Percentiles rank a stretch among this genome's conserved stretches.
Conservation (phyloP, 2,329 filamentous ascomycete species). For the Talaromyces funiculosus region DNA sequence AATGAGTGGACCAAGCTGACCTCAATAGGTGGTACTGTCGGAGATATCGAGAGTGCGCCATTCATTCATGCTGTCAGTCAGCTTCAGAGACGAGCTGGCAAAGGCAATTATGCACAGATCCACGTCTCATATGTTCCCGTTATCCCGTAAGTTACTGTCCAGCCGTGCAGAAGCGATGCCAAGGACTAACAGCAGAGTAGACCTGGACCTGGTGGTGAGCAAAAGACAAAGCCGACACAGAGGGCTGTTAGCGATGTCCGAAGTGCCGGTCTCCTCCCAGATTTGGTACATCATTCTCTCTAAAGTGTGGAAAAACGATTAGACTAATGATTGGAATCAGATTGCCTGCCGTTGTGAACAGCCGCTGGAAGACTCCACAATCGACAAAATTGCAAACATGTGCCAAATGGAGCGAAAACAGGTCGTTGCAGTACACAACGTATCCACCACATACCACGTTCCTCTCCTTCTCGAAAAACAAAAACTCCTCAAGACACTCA, state of each 20-base stretch:
- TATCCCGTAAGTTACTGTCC: neutral
- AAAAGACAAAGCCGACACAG: conserved; percentile 98
- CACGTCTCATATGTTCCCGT: conserved; percentile 70
- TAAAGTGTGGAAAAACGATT: no score
- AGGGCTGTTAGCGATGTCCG: conserved; percentile 79
- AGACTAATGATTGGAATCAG: conserved; percentile 62
- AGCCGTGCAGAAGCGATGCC: no score
- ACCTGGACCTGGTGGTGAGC: conserved; percentile 50
- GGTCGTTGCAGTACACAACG: conserved; percentile 80
- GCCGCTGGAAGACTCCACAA: conserved; percentile 65
- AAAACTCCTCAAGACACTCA: conserved; percentile 64
- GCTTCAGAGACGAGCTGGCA: conserved; percentile 63
- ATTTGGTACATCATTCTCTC: conserved; percentile 7
- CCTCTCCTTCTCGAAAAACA: conserved; percentile 86
- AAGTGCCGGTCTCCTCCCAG: conserved; percentile 15
- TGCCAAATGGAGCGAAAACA: conserved; percentile 83
- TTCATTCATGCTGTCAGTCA: conserved; percentile 83
- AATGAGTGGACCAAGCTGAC: conserved; percentile 23
- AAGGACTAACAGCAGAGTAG: neutral
- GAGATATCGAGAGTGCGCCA: conserved; percentile 77
- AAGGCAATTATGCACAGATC: conserved; percentile 74
- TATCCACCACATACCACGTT: conserved; percentile 88
- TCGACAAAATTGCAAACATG: conserved; percentile 81
- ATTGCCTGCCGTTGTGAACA: conserved; percentile 89
- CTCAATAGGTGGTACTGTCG: conserved; percentile 28